Base-by-base conservation (phyloP, 495 filamentous ascomycete genomes). In the Xylaria scruposa region DNA sequence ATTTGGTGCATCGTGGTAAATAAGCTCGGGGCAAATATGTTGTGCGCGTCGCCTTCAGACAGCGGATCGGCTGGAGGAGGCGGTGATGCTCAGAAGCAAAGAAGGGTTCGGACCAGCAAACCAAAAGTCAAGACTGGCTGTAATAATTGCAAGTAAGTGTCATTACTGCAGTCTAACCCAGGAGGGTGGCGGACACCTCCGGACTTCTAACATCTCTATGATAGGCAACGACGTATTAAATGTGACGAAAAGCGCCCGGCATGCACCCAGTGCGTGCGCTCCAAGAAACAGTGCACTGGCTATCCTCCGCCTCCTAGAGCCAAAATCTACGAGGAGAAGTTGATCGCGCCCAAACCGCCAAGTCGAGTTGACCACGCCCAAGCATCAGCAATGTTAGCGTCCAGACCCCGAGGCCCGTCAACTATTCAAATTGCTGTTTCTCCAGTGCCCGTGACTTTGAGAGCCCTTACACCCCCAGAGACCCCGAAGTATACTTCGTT, bases 181-280 rank as follows among this genome's bases (percentile, higher is more conserved):
- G 58, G 17, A 38, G 6, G 9, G 9, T 60, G n/a, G 60, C 38
- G n/a, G 60, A n/a, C 26, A 10, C 15, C 13, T 44, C 67, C 77
- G 76, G 71, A 67, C 62, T 67, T 46, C 56, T 71, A 19, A 70
- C 67, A 42, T 42, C 7, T n/a, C 46, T 65, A 73, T 72, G 8
- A 29, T 68, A 91, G 90, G 74, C 85, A 85, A 61, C 84, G 90
- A 53, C 84, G 85, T 73, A 89, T 92, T 36, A 91, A 91, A 80
- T 92, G 90, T 79, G 90, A 89, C 78, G 90, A 92, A 77, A 83
- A 82, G 70, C 88, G 87, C 64, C 90, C 90, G 4, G 72, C 75
- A 4, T 92, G 90, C 74, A 79, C 79, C 42, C 86, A 88, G 49
- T 92, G 90, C 72, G 77, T 87, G 21, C 81, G 82, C 29, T 85